Conservation (phyloP, 2,329 filamentous ascomycete species). For the Verticillium alfalfae region DNA sequence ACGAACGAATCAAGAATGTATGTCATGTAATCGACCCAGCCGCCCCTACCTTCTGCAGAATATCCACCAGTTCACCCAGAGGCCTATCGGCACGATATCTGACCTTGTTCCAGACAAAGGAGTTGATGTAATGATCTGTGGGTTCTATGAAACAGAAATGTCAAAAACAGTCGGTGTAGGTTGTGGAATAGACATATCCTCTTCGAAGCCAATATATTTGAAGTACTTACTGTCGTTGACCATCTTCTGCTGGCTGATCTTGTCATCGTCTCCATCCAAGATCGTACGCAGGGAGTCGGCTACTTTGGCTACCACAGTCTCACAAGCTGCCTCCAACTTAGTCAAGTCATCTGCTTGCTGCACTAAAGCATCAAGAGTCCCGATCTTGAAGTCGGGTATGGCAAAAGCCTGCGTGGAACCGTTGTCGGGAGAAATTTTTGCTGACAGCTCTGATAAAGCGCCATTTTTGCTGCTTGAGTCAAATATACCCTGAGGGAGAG, state of each 20-base stretch:
- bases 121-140: conserved; percentile 86
- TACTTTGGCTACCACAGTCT: conserved; percentile 81
- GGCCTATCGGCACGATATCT: conserved; percentile 93
- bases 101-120: conserved; percentile 95
- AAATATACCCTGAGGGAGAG: conserved; percentile 81
- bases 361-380: conserved; percentile 88
- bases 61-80: conserved; percentile 79
- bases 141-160: conserved; percentile 57
- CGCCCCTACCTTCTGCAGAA: conserved; percentile 69
- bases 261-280: conserved; percentile 77
- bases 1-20: not conserved
- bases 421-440: conserved; percentile 68
- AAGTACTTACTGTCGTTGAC: conserved; percentile 79
- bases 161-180: conserved; percentile 2
- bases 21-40: not conserved
- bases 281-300: conserved; percentile 78
- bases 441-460: conserved; percentile 69
- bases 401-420: conserved; percentile 71
- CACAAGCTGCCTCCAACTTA: conserved; percentile 77
- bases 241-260: conserved; percentile 79
- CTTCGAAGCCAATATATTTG: not conserved
- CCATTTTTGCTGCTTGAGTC: conserved; percentile 76
- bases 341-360: conserved; percentile 93
- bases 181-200: not conserved
- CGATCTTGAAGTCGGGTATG: conserved; percentile 95